phyloP scores from a whole-genome alignment of 768 basidiomycete genomes.

The Russula olivacea region DNA sequence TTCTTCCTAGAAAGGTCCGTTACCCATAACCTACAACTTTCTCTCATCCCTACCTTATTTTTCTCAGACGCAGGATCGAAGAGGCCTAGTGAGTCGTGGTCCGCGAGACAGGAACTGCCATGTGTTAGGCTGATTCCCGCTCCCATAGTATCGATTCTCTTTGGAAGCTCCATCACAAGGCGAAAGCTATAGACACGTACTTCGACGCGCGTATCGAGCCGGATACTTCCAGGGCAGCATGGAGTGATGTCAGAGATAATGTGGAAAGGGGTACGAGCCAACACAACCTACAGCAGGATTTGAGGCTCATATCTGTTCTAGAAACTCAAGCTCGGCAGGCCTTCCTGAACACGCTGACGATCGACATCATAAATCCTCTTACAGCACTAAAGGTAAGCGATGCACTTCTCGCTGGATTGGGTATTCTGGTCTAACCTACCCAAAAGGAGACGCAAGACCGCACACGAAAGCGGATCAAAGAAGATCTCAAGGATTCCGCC shows the following conservation, averaged over 20 bases:
- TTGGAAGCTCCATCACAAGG: constrained; percentile 63
- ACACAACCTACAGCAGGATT: not conserved
- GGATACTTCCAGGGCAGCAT: constrained; percentile 62
- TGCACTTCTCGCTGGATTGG: not conserved
- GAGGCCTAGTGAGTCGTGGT: constrained; percentile 63
- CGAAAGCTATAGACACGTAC: constrained; percentile 59
- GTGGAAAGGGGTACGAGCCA: constrained; percentile 60
- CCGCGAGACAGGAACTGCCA: constrained; percentile 9
- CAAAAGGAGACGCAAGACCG: constrained; percentile 82
- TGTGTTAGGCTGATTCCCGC: not conserved
- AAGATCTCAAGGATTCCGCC: constrained; percentile 80
- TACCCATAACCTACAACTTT: constrained; percentile 20
- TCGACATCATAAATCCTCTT: constrained; percentile 70
- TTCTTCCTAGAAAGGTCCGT: constrained; percentile 84
- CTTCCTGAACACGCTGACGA: constrained; percentile 61
- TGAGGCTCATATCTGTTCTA: constrained; percentile 30
- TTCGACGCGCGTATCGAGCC: constrained; percentile 68
- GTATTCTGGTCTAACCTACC: not conserved
- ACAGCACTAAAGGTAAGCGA: constrained; percentile 54
- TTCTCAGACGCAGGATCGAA: constrained; percentile 69
- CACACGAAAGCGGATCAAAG: constrained; percentile 86
- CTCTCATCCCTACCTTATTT: constrained; percentile 12
- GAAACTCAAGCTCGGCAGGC: constrained; percentile 81
- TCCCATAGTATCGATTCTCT: constrained; percentile 62
- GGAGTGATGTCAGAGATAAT: constrained; percentile 82